Evolutionary conservation across 2,329 filamentous ascomycete genomes (phyloP), one percentile per base, ranked within the genome.

Genomic region (Xylaria sp.): DNA sequence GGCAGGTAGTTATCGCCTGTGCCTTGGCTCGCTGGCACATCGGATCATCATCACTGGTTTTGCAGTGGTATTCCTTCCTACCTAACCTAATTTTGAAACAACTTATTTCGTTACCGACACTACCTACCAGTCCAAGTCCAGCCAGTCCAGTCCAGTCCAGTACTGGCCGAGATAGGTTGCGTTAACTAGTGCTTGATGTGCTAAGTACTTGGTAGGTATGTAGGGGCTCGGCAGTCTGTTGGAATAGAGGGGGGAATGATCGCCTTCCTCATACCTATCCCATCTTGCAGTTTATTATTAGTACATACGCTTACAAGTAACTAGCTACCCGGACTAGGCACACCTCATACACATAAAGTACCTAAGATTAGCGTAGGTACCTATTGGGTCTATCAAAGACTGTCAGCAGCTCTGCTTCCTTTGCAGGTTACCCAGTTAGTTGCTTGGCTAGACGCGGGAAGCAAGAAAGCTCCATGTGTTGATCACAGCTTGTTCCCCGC

Each of bases 251-350:
- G n/a, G n/a, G 54, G 14, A 54, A 54, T 55, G 65, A 64, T 65
- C 39, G 50, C 17, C 45, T 17, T 61, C 34, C 19, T 51, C 42
- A 56, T 57, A 27, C 24, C 51, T n/a, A n/a, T n/a, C 56, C 34
- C 42, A 45, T 60, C 30, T 9, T 51, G 50, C n/a, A 27, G 55
- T 55, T 67, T 67, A 67, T 64, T 64, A 56, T 67, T 67, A 67
- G 65, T 58, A 51, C 48, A 27, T 30, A 27, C 5, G n/a, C 48
- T 12, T 12, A 27, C 24, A 27, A 54, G 36, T 54, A 42, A 4
- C 12, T 30, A 62, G 5, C 8, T 51, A 51, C 21, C 5, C 30
- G 14, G 21, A 51, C 21, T 30, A 27, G 21, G 21, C 17, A 51
- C 48, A 51, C 48, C 14, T 21, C 47, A 50, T n/a, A 27, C 9